These are phyloP conservation scores for Fonsecaea monophora DNA, from an alignment of 2,329 filamentous ascomycete genomes.

Conservation along the genomic window DNA sequence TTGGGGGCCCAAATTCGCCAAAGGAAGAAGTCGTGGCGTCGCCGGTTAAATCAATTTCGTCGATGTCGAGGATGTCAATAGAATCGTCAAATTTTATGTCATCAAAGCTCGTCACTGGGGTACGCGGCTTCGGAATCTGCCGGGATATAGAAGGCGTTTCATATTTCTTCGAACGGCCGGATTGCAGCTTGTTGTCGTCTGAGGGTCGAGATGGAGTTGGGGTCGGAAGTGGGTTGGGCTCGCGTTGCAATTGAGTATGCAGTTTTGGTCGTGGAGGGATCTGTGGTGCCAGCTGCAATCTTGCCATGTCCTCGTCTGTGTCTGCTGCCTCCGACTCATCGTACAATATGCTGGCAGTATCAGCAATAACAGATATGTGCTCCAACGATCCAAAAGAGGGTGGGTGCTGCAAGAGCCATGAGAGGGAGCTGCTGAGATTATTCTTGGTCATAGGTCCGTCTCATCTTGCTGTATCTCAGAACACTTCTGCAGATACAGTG, in stretches of 20 bases:
- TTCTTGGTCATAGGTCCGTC: constrained; percentile 56
- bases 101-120: constrained; percentile 23
- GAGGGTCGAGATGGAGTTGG: constrained; percentile 33
- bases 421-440: constrained; percentile 54
- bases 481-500: background rate
- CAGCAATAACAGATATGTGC: constrained; percentile 31
- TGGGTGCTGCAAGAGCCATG: constrained; percentile 54
- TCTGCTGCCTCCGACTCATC: constrained; percentile 23
- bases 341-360: constrained; percentile 16
- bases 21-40: constrained; percentile 48
- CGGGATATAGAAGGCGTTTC: constrained; percentile 38
- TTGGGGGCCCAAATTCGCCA: constrained; percentile 51
- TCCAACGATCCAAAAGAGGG: constrained; percentile 42
- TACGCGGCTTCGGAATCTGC: constrained; percentile 20
- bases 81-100: constrained; percentile 33
- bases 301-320: constrained; percentile 49
- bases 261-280: constrained; percentile 51
- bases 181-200: constrained; percentile 20
- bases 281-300: constrained; percentile 51
- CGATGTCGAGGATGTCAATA: constrained; percentile 46
- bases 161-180: constrained; percentile 18
- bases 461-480: constrained; percentile 26
- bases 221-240: constrained; percentile 32
- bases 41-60: constrained; percentile 50
- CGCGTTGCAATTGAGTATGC: constrained; percentile 36